phyloP scores from a whole-genome alignment of 768 basidiomycete genomes.

The Phanerodontia chrysosporium region DNA sequence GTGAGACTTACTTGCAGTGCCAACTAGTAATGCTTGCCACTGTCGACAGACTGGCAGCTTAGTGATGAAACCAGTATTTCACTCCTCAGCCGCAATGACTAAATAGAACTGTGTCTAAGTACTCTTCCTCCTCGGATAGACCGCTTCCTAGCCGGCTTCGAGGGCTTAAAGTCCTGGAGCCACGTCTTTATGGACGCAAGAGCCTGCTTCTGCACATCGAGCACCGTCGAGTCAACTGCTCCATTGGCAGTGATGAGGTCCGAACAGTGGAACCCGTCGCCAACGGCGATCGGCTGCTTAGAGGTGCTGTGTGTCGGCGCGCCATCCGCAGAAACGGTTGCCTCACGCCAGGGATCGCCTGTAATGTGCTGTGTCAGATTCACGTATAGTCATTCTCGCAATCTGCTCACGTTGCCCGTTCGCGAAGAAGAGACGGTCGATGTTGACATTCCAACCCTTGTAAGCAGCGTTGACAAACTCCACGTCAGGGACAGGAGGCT shows the following conservation, averaged over 20 bases:
- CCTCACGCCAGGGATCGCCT: constrained; percentile 73
- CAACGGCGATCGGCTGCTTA: constrained; percentile 51
- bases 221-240: constrained; percentile 45
- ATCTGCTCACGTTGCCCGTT: constrained; percentile 65
- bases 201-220: constrained; percentile 48
- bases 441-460: constrained; percentile 56
- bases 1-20: too few species aligned
- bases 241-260: constrained; percentile 45
- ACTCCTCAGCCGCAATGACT: too few species aligned
- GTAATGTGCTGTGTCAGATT: neutral
- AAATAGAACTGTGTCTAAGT: neutral
- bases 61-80: too few species aligned
- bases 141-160: neutral
- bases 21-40: too few species aligned
- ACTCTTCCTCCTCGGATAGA: neutral
- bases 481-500: constrained; percentile 34
- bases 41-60: too few species aligned
- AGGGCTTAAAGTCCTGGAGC: constrained; percentile 39
- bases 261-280: constrained; percentile 67
- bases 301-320: constrained; percentile 44
- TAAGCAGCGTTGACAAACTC: constrained; percentile 43
- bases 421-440: constrained; percentile 61
- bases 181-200: constrained; percentile 51
- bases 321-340: constrained; percentile 59
- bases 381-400: too few species aligned